Percentiles rank a stretch among this genome's conserved stretches.
phyloP scores from a whole-genome alignment of 31 red algal species.

The Odonthalia washingtoniensis region DNA sequence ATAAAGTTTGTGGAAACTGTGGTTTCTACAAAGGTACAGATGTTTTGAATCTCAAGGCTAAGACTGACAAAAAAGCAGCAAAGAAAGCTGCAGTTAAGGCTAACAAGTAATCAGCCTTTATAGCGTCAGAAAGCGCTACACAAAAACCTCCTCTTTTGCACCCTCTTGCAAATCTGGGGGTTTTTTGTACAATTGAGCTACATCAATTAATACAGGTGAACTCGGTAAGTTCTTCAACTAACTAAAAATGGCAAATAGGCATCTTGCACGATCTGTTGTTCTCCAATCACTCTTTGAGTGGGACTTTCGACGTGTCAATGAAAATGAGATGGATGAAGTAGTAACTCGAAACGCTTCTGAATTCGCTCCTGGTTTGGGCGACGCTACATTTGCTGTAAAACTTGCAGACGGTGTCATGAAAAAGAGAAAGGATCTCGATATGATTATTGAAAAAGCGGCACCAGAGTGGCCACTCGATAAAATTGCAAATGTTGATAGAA shows the following conservation, averaged over 20 bases:
- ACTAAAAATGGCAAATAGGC: not conserved
- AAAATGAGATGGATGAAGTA: not conserved
- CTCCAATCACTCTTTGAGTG: slow-evolving; percentile 16
- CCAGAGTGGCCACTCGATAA: slow-evolving; percentile 16
- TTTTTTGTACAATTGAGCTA: slow-evolving; percentile 10
- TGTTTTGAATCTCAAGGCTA: not conserved
- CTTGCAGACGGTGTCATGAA: not conserved
- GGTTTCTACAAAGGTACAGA: slow-evolving; percentile 15
- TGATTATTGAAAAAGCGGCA: slow-evolving; percentile 23
- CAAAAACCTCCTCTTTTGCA: not conserved
- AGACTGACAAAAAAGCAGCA: slow-evolving; percentile 7
- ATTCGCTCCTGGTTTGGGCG: not conserved
- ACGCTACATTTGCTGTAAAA: not conserved
- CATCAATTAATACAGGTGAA: slow-evolving; percentile 5
- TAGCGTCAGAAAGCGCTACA: not conserved
- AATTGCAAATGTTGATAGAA: slow-evolving; percentile 16
- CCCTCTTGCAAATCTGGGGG: not conserved
- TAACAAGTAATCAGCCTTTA: slow-evolving; percentile 5
- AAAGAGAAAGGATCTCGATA: slow-evolving; percentile 1
- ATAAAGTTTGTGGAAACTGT: slow-evolving; percentile 10
- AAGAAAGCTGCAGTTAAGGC: not conserved
- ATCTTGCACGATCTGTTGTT: not conserved
- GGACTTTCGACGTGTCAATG: not conserved
- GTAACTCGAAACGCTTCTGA: not conserved
- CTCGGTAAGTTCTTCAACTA: not conserved